phyloP scores from a whole-genome alignment of 2,329 filamentous ascomycete species.

The Clonostachys chloroleuca region DNA sequence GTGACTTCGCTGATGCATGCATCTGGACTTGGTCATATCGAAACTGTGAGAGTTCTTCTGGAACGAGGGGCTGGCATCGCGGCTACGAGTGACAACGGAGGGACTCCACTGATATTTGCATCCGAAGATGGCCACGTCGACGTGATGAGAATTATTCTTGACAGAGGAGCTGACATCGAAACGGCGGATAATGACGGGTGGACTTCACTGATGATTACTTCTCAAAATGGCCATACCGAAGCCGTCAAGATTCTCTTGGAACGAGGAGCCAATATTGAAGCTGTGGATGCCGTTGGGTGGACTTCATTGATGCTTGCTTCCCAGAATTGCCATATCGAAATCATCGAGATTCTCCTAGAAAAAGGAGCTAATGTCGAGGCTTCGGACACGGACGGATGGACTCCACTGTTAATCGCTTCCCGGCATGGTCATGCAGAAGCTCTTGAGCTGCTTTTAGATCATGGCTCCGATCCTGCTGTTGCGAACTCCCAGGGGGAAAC shows the following conservation, averaged over 20 bases:
- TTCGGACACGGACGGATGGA: neutral
- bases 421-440: too few relatives aligned
- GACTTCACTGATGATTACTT: neutral
- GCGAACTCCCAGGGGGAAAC: too few relatives aligned
- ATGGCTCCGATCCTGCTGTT: too few relatives aligned
- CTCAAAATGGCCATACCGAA: neutral
- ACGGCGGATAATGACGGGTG: neutral
- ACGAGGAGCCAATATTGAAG: neutral
- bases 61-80: neutral
- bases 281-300: neutral
- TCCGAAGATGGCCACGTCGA: neutral
- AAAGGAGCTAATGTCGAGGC: neutral
- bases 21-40: neutral
- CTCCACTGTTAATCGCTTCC: neutral
- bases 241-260: neutral
- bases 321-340: constrained; percentile 1
- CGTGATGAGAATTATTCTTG: neutral
- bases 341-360: constrained; percentile 1
- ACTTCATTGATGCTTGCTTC: constrained; percentile 2
- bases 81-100: neutral
- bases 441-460: too few relatives aligned
- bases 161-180: neutral
- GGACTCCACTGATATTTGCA: neutral
- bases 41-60: neutral
- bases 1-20: too few relatives aligned